phyloP scores from a whole-genome alignment of 2,329 filamentous ascomycete genomes.

The Lasiodiplodia gonubiensis region DNA sequence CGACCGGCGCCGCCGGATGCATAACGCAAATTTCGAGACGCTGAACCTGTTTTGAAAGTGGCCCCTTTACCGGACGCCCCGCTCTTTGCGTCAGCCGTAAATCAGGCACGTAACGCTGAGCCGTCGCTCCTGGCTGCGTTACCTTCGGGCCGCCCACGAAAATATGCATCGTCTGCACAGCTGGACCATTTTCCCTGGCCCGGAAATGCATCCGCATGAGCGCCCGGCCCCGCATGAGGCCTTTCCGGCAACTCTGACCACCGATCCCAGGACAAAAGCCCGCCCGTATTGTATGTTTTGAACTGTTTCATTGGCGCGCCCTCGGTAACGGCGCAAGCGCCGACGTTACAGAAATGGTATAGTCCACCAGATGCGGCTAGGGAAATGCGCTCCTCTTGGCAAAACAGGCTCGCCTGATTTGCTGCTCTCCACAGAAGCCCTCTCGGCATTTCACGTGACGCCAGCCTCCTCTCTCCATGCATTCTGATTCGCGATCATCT shows the following conservation, averaged over 20 bases:
- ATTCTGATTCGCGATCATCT: slow-evolving; percentile 26
- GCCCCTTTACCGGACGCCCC: slow-evolving; percentile 14
- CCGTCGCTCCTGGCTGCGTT: background rate
- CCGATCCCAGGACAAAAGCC: background rate
- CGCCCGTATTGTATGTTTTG: slow-evolving; percentile 6
- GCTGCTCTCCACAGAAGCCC: slow-evolving; percentile 3
- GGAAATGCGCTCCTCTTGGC: background rate
- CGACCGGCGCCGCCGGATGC: slow-evolving; percentile 25
- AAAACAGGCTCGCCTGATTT: slow-evolving; percentile 1
- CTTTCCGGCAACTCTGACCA: background rate
- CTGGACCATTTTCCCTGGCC: background rate
- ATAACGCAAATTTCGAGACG: slow-evolving; percentile 25
- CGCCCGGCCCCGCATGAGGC: background rate
- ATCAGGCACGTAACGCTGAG: background rate
- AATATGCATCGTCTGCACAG: background rate
- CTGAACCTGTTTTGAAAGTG: slow-evolving; percentile 14
- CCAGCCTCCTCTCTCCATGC: slow-evolving; percentile 22
- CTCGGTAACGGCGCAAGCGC: slow-evolving; percentile 16
- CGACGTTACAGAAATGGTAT: slow-evolving; percentile 15
- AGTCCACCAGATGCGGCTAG: slow-evolving; percentile 16
- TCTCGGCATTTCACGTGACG: slow-evolving; percentile 14
- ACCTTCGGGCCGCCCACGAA: background rate
- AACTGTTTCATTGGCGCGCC: background rate
- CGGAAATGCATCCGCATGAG: background rate
- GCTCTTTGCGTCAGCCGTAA: slow-evolving; percentile 21